phyloP scores from a whole-genome alignment of 1,284 basidiomycete genomes.

The Naganishia sp. region DNA sequence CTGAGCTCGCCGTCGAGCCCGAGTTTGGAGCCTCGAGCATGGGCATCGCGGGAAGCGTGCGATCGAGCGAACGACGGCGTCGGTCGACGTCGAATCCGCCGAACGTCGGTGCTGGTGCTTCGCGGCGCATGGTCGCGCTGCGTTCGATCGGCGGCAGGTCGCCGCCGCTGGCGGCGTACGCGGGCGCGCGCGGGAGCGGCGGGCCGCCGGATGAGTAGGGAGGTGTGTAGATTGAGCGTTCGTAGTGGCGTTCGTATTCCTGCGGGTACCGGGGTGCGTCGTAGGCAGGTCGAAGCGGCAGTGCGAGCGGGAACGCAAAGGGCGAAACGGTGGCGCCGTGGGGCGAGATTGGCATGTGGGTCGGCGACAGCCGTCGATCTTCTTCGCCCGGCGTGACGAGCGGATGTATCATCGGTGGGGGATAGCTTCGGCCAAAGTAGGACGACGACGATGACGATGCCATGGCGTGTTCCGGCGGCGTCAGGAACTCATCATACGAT shows the following conservation, averaged over 20 bases:
- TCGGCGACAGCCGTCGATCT: constrained; percentile 6
- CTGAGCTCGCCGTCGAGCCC: constrained; percentile 4
- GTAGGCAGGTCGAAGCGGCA: background rate
- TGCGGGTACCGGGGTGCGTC: background rate
- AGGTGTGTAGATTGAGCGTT: constrained; percentile 7
- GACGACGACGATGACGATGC: background rate
- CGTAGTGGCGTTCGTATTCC: background rate
- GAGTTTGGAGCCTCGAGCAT: background rate
- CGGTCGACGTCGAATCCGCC: background rate
- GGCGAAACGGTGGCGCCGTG: constrained; percentile 2
- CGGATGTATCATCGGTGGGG: constrained; percentile 2
- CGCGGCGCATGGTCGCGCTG: constrained; percentile 15
- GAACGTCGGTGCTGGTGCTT: constrained; percentile 8
- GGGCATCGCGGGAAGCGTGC: constrained; percentile 11
- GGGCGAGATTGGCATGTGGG: background rate
- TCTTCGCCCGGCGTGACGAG: constrained; percentile 13
- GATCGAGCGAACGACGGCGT: constrained; percentile 9
- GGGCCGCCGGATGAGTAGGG: constrained; percentile 12
- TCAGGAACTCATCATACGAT: constrained; percentile 6
- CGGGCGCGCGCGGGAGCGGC: background rate
- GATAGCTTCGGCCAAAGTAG: constrained; percentile 19
- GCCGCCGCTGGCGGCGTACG: no score
- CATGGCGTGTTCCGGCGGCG: constrained; percentile 15
- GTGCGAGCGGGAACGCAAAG: constrained; percentile 6
- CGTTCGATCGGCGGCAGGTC: background rate